Evolutionary conservation across 108 stramenopile species (phyloP).

Genomic region (Nannochloropsis salina): DNA sequence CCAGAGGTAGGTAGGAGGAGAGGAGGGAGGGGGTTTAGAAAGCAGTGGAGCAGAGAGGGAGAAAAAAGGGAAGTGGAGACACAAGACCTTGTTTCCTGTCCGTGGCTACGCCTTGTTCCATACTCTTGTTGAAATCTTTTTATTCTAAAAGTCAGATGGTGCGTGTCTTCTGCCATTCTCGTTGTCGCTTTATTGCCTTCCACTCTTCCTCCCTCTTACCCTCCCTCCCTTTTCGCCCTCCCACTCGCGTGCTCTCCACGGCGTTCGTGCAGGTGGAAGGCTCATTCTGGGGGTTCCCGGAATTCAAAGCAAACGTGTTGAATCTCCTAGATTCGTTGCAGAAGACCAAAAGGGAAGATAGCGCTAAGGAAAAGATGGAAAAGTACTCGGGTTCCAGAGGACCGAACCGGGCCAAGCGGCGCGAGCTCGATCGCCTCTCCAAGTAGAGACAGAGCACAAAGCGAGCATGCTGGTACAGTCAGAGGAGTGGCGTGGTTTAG

Average conservation of each 20-base stretch:
- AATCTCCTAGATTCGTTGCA: conserved; percentile 32
- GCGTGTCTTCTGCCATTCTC: no score
- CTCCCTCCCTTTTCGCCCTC: background rate
- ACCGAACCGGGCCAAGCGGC: background rate
- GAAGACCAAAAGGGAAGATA: conserved; percentile 28
- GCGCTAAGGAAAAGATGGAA: conserved; percentile 31
- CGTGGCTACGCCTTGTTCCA: background rate
- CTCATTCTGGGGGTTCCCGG: conserved; percentile 35
- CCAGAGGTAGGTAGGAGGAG: conserved; percentile 27
- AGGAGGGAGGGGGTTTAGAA: background rate
- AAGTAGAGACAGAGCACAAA: background rate
- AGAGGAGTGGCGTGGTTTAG: background rate
- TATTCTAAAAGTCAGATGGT: no score
- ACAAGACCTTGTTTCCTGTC: background rate
- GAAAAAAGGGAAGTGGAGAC: background rate
- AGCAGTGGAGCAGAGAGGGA: background rate
- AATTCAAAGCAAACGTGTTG: conserved; percentile 31
- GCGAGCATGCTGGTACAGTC: background rate
- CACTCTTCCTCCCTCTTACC: background rate
- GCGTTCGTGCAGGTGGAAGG: conserved; percentile 31
- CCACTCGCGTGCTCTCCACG: background rate
- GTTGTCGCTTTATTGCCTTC: background rate
- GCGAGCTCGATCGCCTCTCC: background rate
- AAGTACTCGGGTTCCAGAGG: background rate
- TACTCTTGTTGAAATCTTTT: no score